phyloP scores from a whole-genome alignment of 2,329 filamentous ascomycete genomes.

The Phoma herbarum region DNA sequence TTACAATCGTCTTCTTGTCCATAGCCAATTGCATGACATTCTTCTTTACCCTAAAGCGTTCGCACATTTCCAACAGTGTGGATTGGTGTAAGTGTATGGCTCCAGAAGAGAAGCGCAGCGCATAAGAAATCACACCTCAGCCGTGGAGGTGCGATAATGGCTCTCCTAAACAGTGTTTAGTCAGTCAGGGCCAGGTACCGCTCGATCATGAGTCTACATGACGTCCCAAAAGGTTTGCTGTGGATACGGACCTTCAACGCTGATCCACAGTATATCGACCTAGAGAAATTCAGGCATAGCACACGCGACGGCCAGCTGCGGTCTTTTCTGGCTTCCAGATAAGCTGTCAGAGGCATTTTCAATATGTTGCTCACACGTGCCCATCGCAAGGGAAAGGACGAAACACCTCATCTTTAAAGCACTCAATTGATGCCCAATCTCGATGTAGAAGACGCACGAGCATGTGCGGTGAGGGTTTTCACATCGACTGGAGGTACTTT shows the following conservation, averaged over 20 bases:
- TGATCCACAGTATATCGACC: conserved; percentile 17
- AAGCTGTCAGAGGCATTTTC: conserved; percentile 23
- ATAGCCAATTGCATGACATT: conserved; percentile 30
- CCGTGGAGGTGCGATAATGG: not conserved
- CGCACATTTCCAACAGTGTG: not conserved
- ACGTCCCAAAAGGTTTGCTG: conserved; percentile 10
- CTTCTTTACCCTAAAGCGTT: not conserved
- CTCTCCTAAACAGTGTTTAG: conserved; percentile 1
- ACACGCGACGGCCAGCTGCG: conserved; percentile 18
- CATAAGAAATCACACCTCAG: not conserved
- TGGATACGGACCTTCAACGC: conserved; percentile 12
- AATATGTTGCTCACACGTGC: conserved; percentile 14
- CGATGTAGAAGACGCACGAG: not conserved
- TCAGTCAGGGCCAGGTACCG: conserved; percentile 6
- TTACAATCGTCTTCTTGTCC: conserved; percentile 35
- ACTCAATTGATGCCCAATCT: conserved; percentile 4
- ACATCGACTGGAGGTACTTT: not conserved
- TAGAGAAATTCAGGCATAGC: conserved; percentile 20
- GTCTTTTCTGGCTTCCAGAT: conserved; percentile 15
- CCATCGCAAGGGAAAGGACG: not conserved
- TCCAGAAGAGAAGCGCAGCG: not conserved
- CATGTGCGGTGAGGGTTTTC: conserved; percentile 7
- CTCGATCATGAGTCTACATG: conserved; percentile 6
- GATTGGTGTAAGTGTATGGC: not conserved
- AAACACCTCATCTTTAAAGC: not conserved